These are phyloP conservation scores for Polytrichum commune DNA, from an alignment of 225 moss, liverwort and hornwort species.

Conservation along the genomic window DNA sequence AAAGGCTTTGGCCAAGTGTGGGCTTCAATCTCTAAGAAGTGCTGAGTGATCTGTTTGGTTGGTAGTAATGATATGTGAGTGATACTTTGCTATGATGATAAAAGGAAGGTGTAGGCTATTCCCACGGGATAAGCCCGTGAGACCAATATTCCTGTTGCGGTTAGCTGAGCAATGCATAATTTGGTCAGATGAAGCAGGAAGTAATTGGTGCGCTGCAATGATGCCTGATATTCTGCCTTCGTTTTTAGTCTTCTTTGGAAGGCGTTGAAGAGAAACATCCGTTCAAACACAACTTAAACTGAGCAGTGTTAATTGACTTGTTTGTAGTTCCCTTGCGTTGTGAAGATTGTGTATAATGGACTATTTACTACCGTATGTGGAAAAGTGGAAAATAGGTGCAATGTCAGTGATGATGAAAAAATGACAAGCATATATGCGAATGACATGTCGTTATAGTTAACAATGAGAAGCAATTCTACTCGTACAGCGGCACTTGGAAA, in stretches of 20 bases:
- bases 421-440: too few relatives aligned
- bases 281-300: background rate
- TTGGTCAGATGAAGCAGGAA: too few relatives aligned
- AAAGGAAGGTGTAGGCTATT: slow-evolving; percentile 26
- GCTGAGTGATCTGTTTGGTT: slow-evolving; percentile 23
- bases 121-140: slow-evolving; percentile 9
- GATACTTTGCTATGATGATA: slow-evolving; percentile 25
- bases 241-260: background rate
- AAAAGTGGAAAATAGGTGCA: too few relatives aligned
- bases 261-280: slow-evolving; percentile 3
- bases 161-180: slow-evolving; percentile 37
- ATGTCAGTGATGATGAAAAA: too few relatives aligned
- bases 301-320: background rate
- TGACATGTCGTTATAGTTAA: too few relatives aligned
- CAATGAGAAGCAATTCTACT: too few relatives aligned
- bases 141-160: slow-evolving; percentile 44
- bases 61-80: background rate
- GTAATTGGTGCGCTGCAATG: too few relatives aligned
- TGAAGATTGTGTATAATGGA: too few relatives aligned
- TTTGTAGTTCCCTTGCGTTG: too few relatives aligned
- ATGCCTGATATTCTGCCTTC: slow-evolving; percentile 4
- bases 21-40: slow-evolving; percentile 23
- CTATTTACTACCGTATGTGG: too few relatives aligned
- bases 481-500: too few relatives aligned
- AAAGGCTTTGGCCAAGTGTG: slow-evolving; percentile 45